phyloP scores from a whole-genome alignment of 2,329 filamentous ascomycete species.

The Pseudopithomyces maydicus region DNA sequence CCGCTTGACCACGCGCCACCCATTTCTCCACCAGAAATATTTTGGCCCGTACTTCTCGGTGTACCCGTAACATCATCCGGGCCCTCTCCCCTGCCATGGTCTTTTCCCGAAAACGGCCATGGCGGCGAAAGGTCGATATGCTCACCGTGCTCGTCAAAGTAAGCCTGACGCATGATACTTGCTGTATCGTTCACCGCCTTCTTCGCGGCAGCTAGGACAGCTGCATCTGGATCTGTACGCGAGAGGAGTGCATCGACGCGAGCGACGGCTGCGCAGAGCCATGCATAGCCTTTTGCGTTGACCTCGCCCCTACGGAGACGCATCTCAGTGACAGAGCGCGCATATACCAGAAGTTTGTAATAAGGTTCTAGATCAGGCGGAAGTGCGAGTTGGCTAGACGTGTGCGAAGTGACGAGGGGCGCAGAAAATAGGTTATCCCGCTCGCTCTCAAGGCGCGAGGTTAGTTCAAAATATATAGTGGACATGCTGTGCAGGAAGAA shows the following conservation, averaged over 20 bases:
- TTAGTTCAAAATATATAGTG: constrained; percentile 30
- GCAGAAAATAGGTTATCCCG: constrained; percentile 9
- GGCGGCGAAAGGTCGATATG: constrained; percentile 22
- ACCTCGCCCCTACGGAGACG: constrained; percentile 31
- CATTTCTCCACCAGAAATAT: neutral
- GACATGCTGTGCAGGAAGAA: constrained; percentile 28
- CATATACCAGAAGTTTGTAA: constrained; percentile 13
- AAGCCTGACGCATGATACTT: constrained; percentile 21
- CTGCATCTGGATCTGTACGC: constrained; percentile 18
- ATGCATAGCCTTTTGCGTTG: constrained; percentile 30
- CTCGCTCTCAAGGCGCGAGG: constrained; percentile 22
- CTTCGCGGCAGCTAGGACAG: constrained; percentile 26
- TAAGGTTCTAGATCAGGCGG: constrained; percentile 20
- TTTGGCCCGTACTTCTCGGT: neutral
- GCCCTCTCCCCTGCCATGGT: constrained; percentile 20
- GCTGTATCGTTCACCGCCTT: constrained; percentile 14
- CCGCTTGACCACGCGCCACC: neutral
- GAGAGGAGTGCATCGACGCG: constrained; percentile 29
- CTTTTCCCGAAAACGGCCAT: constrained; percentile 4
- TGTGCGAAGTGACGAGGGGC: constrained; percentile 9
- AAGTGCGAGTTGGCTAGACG: neutral
- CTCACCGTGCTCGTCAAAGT: constrained; percentile 24
- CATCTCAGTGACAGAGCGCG: constrained; percentile 11
- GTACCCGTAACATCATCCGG: constrained; percentile 6
- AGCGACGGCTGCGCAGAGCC: constrained; percentile 23